Evolutionary conservation across 75 land plant genomes (phyloP), one percentile per base, ranked within the genome.

Genomic region (Gnetum montanum): DNA sequence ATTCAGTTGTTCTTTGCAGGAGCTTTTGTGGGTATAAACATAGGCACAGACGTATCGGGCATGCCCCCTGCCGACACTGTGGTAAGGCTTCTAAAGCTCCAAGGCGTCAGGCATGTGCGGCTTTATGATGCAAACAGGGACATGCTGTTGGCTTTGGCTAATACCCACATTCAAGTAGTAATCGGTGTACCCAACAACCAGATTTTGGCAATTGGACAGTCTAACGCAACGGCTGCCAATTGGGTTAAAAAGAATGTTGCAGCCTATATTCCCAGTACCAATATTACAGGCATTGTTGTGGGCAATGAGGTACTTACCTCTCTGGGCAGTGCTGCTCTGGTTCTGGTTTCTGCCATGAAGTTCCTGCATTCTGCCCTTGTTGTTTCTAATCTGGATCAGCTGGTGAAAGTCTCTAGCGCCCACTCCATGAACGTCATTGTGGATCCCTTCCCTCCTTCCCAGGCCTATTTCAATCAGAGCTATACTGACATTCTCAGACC

Each of bases 281-380:
- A 84, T 54, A 80, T 84, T 38, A 84, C 84, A 33, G 70, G 70
- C 47, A 76, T 84, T 64, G 84, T 79, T 35, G 84, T 84, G 41
- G 88, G 88, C 30, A 76, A 70, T 43, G 77, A 80, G 65, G 76
- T 84, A 43, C 77, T 84, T 12, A 80, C 84, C 3, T 23, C 72
- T 24, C 56, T 79, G 43, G 76, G 84, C 22, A 62, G 69, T 55
- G 80, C 72, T 27, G 77, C 85, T 8, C 60, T 63, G 3, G 64
- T 75, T 29, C 64, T 75, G 18, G 59, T 65, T 23, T 68, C 70
- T 16, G 84, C 88, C 4, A 72, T 84, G 76, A 69, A 80, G 29
- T 46, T 68, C 57, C 63, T 84, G 48, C 80, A 80, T 20, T 66
- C 79, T 31, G 88, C 88, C n/a, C 63, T 84, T 27, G 70, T 75